Percentiles rank a stretch among this genome's conserved stretches.
These are phyloP conservation scores for Kernera saxatilis DNA, from an alignment of 345 rosid genomes.

Conservation along the genomic window DNA sequence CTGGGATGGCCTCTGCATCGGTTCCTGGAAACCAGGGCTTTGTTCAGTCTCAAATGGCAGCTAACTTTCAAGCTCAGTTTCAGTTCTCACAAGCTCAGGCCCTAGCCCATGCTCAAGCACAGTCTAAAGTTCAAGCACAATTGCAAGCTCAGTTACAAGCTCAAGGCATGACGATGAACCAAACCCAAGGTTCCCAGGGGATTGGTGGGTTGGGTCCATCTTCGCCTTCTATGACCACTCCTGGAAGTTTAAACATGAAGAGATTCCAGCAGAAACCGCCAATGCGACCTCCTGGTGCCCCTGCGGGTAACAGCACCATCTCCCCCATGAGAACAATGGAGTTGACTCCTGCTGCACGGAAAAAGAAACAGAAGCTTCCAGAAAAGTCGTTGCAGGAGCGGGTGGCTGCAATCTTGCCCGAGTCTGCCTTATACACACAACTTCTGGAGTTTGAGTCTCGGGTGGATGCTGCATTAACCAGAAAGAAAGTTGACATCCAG, in stretches of 20 bases:
- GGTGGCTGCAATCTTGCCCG: conserved; percentile 93
- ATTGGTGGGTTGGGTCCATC: conserved; percentile 62
- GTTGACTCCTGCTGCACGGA: conserved; percentile 65
- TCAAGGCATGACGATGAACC: conserved; percentile 56
- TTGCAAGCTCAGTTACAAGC: conserved; percentile 80
- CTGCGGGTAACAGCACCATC: conserved; percentile 43
- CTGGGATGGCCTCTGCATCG: conserved; percentile 56
- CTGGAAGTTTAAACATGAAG: conserved; percentile 52
- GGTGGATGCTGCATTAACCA: conserved; percentile 79
- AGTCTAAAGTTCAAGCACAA: conserved; percentile 62
- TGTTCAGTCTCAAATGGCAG: conserved; percentile 43
- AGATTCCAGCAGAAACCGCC: conserved; percentile 71
- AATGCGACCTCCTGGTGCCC: conserved; percentile 66
- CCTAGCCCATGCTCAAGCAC: conserved; percentile 53
- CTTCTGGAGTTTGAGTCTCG: conserved; percentile 95
- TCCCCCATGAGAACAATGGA: conserved; percentile 83
- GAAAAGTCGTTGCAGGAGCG: conserved; percentile 87
- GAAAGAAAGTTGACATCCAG: conserved; percentile 95
- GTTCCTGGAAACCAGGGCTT: conserved; percentile 54
- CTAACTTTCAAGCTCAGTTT: conserved; percentile 61
- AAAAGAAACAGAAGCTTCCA: conserved; percentile 91
- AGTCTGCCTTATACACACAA: conserved; percentile 93
- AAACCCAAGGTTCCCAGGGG: conserved; percentile 43
- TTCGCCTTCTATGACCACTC: conserved; percentile 58
- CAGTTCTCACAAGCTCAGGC: conserved; percentile 73